Evolutionary conservation across 1,139 yeast genomes (phyloP).

Genomic region (Nakaseomyces bracarensis): DNA sequence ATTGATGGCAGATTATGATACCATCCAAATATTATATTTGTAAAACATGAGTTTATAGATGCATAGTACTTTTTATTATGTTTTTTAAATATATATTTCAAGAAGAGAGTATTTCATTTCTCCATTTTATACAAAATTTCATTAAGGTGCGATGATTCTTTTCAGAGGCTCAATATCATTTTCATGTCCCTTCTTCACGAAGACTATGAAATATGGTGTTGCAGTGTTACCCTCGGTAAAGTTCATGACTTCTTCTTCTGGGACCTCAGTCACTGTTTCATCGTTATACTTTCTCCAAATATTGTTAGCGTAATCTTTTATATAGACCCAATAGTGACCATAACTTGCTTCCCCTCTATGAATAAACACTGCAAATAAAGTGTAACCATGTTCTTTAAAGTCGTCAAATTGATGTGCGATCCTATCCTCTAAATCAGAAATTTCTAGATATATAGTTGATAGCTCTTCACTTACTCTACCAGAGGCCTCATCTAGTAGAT

Average conservation of each 20-base stretch:
- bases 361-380: constrained; percentile 83
- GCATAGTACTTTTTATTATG: no score
- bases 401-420: constrained; percentile 53
- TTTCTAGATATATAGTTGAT: constrained; percentile 33
- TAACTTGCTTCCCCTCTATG: constrained; percentile 94
- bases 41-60: no score
- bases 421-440: constrained; percentile 38
- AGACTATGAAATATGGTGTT: constrained; percentile 87
- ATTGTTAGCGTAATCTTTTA: constrained; percentile 56
- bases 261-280: constrained; percentile 77
- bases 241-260: constrained; percentile 61
- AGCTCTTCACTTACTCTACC: constrained; percentile 36
- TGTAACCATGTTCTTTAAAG: constrained; percentile 60
- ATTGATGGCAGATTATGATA: no score
- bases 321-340: constrained; percentile 96
- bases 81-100: no score
- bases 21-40: no score
- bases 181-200: constrained; percentile 58
- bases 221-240: constrained; percentile 70
- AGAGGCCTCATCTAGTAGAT: constrained; percentile 29
- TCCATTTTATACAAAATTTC: no score
- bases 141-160: constrained; percentile 32
- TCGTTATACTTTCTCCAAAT: constrained; percentile 87
- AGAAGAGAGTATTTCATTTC: no score
- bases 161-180: constrained; percentile 61